Conservation (phyloP, 179 eudicot species). For the Amaranthus tricolor region DNA sequence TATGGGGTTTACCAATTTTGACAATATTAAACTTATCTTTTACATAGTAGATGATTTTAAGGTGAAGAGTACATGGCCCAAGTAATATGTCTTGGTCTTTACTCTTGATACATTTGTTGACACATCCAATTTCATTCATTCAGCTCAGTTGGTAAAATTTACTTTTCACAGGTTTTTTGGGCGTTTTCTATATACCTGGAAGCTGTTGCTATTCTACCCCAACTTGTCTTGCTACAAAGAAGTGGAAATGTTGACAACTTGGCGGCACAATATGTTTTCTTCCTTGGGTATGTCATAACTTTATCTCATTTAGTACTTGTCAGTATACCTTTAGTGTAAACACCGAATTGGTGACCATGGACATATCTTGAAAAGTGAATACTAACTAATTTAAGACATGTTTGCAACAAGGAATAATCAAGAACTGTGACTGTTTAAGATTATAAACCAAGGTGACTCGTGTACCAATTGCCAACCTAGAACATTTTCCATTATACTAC, state of each 20-base stretch:
- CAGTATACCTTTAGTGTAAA: not conserved
- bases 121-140: not conserved
- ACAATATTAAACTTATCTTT: no score
- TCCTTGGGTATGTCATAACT: slow-evolving; percentile 64
- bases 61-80: not conserved
- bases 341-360: not conserved
- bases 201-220: slow-evolving; percentile 95
- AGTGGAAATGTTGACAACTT: slow-evolving; percentile 92
- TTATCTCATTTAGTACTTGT: slow-evolving; percentile 10
- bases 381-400: not conserved
- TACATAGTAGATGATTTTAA: no score
- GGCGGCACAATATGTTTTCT: slow-evolving; percentile 85
- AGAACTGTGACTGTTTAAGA: not conserved
- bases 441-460: not conserved
- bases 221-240: slow-evolving; percentile 88
- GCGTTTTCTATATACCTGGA: slow-evolving; percentile 90
- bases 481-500: not conserved
- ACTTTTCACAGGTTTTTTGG: slow-evolving; percentile 66
- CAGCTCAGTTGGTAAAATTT: not conserved
- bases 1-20: no score
- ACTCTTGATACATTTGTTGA: not conserved
- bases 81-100: not conserved
- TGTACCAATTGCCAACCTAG: not conserved
- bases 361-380: not conserved
- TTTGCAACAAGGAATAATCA: not conserved